Percentiles rank a stretch among this genome's conserved stretches.
Conservation (phyloP, 495 filamentous ascomycete species). For the Cercophora sp. region DNA sequence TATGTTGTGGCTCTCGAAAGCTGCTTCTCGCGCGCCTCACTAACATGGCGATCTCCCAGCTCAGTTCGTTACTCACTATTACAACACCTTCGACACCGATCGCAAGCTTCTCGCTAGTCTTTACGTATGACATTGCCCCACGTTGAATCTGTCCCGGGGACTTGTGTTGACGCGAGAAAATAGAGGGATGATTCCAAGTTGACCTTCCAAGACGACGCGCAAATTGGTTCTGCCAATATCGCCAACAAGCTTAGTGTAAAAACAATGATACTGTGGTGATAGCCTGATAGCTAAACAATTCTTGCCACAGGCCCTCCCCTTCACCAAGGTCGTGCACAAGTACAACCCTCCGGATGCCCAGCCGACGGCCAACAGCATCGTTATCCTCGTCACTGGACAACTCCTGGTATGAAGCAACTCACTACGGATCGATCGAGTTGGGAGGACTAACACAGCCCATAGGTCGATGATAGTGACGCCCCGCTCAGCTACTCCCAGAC, state of each 20-base stretch:
- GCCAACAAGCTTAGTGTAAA: slow-evolving; percentile 71
- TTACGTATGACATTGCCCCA: slow-evolving; percentile 63
- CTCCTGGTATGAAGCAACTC: slow-evolving; percentile 61
- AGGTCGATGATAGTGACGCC: slow-evolving; percentile 78
- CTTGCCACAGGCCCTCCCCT: slow-evolving; percentile 61
- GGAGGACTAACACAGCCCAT: no score
- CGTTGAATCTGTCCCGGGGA: not conserved
- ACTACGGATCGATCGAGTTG: no score
- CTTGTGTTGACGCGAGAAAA: slow-evolving; percentile 1
- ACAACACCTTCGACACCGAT: slow-evolving; percentile 72
- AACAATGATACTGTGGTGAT: not conserved
- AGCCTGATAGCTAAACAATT: slow-evolving; percentile 8
- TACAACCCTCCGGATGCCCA: slow-evolving; percentile 71
- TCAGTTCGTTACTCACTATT: slow-evolving; percentile 86
- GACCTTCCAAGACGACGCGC: slow-evolving; percentile 72
- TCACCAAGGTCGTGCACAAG: slow-evolving; percentile 71
- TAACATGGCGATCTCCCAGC: no score
- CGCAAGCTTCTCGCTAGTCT: slow-evolving; percentile 59
- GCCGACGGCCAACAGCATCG: slow-evolving; percentile 59
- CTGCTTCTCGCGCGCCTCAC: no score
- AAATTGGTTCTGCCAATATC: slow-evolving; percentile 59
- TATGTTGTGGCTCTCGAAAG: no score
- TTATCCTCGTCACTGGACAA: slow-evolving; percentile 81
- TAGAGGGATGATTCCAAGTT: slow-evolving; percentile 86
- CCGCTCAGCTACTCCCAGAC: slow-evolving; percentile 83